Percentiles rank a stretch among this genome's conserved stretches.
Evolutionary conservation across 2,329 filamentous ascomycete species (phyloP).

Genomic region (Tolypocladium nubicola): DNA sequence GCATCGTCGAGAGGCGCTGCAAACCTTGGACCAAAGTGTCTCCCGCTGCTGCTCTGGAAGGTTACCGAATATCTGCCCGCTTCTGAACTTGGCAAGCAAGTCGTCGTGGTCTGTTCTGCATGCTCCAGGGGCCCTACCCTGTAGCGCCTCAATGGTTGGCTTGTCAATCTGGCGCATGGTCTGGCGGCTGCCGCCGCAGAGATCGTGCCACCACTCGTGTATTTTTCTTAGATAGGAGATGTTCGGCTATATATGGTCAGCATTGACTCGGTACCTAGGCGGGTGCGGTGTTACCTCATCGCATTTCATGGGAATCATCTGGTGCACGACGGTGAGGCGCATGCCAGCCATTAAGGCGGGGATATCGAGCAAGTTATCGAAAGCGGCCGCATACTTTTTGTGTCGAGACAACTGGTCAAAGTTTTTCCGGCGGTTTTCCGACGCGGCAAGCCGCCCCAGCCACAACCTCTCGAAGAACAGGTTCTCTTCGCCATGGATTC

Average conservation of each 20-base stretch:
- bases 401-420: not conserved
- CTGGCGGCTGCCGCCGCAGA: not conserved
- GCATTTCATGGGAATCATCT: not conserved
- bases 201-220: not conserved
- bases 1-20: not conserved
- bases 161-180: not conserved
- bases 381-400: not conserved
- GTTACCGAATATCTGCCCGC: not conserved
- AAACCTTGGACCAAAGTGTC: not conserved
- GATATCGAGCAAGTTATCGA: not conserved
- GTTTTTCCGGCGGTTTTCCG: too few species aligned
- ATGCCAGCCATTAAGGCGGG: not conserved
- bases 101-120: too few species aligned
- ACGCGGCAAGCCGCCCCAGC: too few species aligned
- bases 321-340: not conserved
- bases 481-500: too few species aligned
- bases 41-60: not conserved
- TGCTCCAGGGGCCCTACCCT: too few species aligned
- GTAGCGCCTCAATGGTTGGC: too few species aligned
- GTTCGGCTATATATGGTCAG: not conserved
- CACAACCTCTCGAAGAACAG: too few species aligned
- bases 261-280: not conserved
- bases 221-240: not conserved
- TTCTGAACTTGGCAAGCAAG: not conserved
- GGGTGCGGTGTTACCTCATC: not conserved